phyloP scores from a whole-genome alignment of 768 basidiomycete genomes.

The Hericium rajendrae region DNA sequence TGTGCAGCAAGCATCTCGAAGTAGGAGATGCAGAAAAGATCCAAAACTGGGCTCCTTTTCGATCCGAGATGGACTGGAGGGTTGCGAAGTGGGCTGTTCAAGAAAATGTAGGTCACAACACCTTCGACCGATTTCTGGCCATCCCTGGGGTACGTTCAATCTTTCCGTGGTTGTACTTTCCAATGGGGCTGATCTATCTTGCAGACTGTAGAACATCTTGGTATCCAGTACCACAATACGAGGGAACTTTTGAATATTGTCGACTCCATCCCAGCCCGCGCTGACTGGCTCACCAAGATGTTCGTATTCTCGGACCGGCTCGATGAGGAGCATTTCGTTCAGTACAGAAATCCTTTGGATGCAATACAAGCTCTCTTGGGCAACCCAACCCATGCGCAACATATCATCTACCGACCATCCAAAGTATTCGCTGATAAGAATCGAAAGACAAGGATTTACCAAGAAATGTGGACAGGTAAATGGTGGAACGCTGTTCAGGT shows the following conservation, averaged over 20 bases:
- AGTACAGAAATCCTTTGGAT: conserved; percentile 7
- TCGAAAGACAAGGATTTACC: conserved; percentile 3
- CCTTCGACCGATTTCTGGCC: neutral
- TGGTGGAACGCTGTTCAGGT: conserved; percentile 11
- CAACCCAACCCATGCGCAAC: conserved; percentile 7
- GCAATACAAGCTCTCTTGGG: conserved; percentile 6
- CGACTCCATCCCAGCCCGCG: conserved; percentile 20
- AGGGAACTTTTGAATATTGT: conserved; percentile 18
- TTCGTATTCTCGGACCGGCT: conserved; percentile 18
- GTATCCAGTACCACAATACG: conserved; percentile 19
- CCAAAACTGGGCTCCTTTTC: too few relatives aligned
- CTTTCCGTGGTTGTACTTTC: neutral
- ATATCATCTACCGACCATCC: conserved; percentile 3
- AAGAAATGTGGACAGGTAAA: conserved; percentile 10
- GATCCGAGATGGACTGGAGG: too few relatives aligned
- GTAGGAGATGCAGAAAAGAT: too few relatives aligned
- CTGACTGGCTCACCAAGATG: conserved; percentile 16
- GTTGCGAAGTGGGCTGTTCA: too few relatives aligned
- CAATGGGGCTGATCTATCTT: neutral
- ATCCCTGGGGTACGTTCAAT: neutral
- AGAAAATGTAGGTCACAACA: too few relatives aligned
- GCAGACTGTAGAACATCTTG: neutral
- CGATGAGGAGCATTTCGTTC: conserved; percentile 24
- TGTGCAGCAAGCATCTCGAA: too few relatives aligned
- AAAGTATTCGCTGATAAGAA: neutral